Conservation (phyloP, 2,329 filamentous ascomycete genomes). For the Cladosporium sp. region DNA sequence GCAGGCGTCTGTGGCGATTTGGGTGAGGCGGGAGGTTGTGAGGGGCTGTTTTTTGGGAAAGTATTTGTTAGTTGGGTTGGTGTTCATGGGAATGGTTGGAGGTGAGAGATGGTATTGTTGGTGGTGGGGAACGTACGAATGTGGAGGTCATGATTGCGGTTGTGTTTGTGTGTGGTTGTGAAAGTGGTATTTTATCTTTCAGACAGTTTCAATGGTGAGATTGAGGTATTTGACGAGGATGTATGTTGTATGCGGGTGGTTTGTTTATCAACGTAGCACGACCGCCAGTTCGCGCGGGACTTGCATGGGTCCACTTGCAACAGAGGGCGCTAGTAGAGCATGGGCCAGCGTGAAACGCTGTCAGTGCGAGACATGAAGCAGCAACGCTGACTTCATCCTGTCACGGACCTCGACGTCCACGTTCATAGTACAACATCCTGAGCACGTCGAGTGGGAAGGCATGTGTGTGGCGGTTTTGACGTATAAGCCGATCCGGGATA, state of each 20-base stretch:
- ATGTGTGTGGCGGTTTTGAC: too few relatives aligned
- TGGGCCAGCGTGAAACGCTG: background rate
- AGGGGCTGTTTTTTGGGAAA: conserved; percentile 57
- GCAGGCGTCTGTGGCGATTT: conserved; percentile 85
- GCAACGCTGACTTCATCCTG: background rate
- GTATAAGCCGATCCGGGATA: too few relatives aligned
- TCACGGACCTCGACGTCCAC: background rate
- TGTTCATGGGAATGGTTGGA: background rate
- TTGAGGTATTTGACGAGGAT: background rate
- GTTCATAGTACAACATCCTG: too few relatives aligned
- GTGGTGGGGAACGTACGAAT: background rate
- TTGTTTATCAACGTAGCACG: conserved; percentile 5
- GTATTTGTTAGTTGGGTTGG: background rate
- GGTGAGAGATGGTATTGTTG: background rate
- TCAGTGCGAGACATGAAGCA: background rate
- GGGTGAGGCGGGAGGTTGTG: conserved; percentile 69
- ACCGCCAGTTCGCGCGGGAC: background rate
- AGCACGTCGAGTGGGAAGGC: too few relatives aligned
- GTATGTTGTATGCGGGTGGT: background rate
- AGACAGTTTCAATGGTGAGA: too few relatives aligned
- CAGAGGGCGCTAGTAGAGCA: background rate
- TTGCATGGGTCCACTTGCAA: background rate
- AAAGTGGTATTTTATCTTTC: background rate
- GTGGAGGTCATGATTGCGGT: conserved; percentile 8
- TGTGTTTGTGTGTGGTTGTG: background rate